These are phyloP conservation scores for Psidium friedrichsthalianum DNA, from an alignment of 345 rosid species.

Conservation along the genomic window DNA sequence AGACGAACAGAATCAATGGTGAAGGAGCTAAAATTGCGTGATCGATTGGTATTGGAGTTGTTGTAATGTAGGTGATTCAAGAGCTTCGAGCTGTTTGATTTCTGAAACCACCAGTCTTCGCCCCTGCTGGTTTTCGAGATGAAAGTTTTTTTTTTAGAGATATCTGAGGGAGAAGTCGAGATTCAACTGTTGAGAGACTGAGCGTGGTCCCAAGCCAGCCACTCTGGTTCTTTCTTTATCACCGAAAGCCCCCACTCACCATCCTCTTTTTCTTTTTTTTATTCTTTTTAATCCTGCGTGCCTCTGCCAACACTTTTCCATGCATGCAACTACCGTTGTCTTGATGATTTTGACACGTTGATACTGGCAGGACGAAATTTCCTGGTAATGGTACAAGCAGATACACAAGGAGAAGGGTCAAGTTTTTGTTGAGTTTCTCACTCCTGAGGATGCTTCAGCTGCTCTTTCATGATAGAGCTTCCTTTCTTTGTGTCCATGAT, in stretches of 20 bases:
- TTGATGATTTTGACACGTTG: no score
- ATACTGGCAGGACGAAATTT: slow-evolving; percentile 22
- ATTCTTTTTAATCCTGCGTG: no score
- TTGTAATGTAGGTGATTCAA: not conserved
- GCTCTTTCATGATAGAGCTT: slow-evolving; percentile 75
- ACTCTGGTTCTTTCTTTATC: no score
- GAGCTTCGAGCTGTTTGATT: not conserved
- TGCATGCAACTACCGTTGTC: no score
- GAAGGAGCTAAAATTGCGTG: not conserved
- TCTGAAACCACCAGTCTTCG: not conserved
- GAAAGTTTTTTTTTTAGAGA: no score
- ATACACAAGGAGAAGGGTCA: slow-evolving; percentile 71
- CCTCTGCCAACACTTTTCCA: no score
- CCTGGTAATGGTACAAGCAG: slow-evolving; percentile 46
- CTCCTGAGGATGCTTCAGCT: slow-evolving; percentile 90
- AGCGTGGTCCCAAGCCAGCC: no score
- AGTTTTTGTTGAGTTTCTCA: slow-evolving; percentile 89
- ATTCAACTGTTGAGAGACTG: no score
- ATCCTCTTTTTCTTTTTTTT: no score
- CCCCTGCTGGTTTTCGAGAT: not conserved
- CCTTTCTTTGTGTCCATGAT: slow-evolving; percentile 51
- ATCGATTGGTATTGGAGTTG: not conserved
- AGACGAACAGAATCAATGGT: no score
- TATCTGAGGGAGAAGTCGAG: no score
- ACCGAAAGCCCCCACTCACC: no score